phyloP scores from a whole-genome alignment of 2,329 filamentous ascomycete genomes.

The Herpotrichia juniperi region DNA sequence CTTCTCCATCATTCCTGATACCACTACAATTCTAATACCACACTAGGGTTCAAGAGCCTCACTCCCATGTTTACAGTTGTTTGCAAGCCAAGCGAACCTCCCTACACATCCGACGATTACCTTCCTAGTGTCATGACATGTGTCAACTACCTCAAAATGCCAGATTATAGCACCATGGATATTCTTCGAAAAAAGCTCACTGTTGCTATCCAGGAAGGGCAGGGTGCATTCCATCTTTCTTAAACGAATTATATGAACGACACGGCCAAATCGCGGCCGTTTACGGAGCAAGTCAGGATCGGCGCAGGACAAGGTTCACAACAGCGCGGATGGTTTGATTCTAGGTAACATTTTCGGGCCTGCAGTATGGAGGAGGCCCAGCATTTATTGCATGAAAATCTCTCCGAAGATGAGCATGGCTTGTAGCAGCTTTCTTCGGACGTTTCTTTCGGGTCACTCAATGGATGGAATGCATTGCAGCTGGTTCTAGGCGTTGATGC shows the following conservation, averaged over 20 bases:
- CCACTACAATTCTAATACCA: conserved; percentile 7
- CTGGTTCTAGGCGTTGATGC: conserved; percentile 2
- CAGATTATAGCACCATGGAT: conserved; percentile 84
- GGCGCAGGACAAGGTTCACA: conserved; percentile 3
- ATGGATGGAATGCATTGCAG: conserved; percentile 8
- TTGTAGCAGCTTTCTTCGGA: neutral
- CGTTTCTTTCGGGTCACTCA: neutral
- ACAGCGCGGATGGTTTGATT: neutral
- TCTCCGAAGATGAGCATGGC: conserved; percentile 2
- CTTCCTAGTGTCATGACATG: conserved; percentile 99
- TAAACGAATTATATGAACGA: conserved; percentile 48
- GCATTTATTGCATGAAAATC: conserved; percentile 7
- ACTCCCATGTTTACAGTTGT: conserved; percentile 99
- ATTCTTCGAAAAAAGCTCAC: conserved; percentile 79
- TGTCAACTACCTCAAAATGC: conserved; percentile 97
- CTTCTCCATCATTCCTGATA: neutral
- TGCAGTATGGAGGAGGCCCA: conserved; percentile 2
- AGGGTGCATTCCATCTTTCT: conserved; percentile 96
- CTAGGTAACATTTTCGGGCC: neutral
- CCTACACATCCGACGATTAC: conserved; percentile 93
- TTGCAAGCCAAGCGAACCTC: conserved; percentile 96
- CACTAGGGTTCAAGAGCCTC: conserved; percentile 87
- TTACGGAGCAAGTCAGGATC: conserved; percentile 1
- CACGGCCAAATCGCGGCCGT: conserved; percentile 3
- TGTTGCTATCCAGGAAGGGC: conserved; percentile 90